Evolutionary conservation across 352 stramenopile species (phyloP).

Genomic region (Globisporangium carolinianum): DNA sequence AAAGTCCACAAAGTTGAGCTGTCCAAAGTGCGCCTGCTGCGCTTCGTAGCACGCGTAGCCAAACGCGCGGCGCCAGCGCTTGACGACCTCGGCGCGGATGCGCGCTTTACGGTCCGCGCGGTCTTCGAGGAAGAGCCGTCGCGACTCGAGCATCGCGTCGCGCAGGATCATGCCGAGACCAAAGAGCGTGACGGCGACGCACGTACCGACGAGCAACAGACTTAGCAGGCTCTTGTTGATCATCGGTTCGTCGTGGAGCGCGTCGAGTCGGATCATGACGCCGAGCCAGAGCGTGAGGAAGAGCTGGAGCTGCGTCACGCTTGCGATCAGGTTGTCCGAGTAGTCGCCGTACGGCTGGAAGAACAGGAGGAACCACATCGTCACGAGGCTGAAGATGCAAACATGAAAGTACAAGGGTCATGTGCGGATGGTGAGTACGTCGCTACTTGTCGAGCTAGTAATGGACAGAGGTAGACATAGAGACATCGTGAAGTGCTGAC

Average conservation of each 20-base stretch:
- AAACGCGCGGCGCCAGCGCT: constrained; percentile 43
- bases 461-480: background rate
- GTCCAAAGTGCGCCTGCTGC: constrained; percentile 28
- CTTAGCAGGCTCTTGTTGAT: constrained; percentile 62
- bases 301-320: constrained; percentile 68
- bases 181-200: constrained; percentile 54
- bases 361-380: constrained; percentile 75
- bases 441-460: no score
- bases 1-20: constrained; percentile 37
- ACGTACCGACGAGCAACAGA: constrained; percentile 55
- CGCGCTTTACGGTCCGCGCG: constrained; percentile 31
- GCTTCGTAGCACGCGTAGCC: constrained; percentile 53
- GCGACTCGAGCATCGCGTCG: constrained; percentile 44
- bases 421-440: no score
- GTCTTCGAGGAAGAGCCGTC: constrained; percentile 29
- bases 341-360: constrained; percentile 71
- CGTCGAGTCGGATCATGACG: constrained; percentile 66
- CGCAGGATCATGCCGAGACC: constrained; percentile 51
- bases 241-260: constrained; percentile 46
- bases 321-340: constrained; percentile 66
- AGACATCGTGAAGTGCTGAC: background rate
- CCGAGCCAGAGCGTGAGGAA: constrained; percentile 80
- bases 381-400: constrained; percentile 24
- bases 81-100: constrained; percentile 25
- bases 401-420: no score